phyloP scores from a whole-genome alignment of 768 basidiomycete genomes.

The Mycena kentingensis region DNA sequence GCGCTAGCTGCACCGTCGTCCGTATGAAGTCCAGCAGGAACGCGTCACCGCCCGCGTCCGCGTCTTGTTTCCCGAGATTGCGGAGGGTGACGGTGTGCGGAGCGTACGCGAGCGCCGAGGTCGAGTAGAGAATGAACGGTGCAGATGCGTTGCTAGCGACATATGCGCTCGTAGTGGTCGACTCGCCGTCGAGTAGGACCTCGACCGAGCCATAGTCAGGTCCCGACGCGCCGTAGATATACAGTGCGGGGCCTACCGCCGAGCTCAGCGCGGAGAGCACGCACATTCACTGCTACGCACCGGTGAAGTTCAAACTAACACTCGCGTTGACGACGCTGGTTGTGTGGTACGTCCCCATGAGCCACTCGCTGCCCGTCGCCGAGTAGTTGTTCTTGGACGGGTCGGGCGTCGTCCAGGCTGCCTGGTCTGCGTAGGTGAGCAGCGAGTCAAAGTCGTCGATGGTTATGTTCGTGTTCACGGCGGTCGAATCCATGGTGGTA shows the following conservation, averaged over 20 bases:
- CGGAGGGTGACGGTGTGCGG: constrained; percentile 40
- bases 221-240: constrained; percentile 44
- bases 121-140: constrained; percentile 36
- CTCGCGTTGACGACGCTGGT: constrained; percentile 39
- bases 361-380: constrained; percentile 38
- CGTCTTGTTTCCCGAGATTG: constrained; percentile 41
- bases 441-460: constrained; percentile 53
- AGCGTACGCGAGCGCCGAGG: constrained; percentile 39
- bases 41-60: constrained; percentile 38
- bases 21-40: constrained; percentile 47
- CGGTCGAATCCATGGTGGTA: constrained; percentile 46
- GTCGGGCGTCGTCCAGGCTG: constrained; percentile 47
- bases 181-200: constrained; percentile 38
- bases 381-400: constrained; percentile 43
- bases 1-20: constrained; percentile 46
- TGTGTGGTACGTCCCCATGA: constrained; percentile 47
- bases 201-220: constrained; percentile 46
- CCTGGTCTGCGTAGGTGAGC: constrained; percentile 41
- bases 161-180: constrained; percentile 35
- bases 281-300: constrained; percentile 26
- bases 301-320: constrained; percentile 46
- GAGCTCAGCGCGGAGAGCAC: not conserved
- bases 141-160: constrained; percentile 33
- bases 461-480: constrained; percentile 47
- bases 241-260: constrained; percentile 42